phyloP scores from a whole-genome alignment of 208 protist genomes.

The Blastocrithidia nonstop region DNA sequence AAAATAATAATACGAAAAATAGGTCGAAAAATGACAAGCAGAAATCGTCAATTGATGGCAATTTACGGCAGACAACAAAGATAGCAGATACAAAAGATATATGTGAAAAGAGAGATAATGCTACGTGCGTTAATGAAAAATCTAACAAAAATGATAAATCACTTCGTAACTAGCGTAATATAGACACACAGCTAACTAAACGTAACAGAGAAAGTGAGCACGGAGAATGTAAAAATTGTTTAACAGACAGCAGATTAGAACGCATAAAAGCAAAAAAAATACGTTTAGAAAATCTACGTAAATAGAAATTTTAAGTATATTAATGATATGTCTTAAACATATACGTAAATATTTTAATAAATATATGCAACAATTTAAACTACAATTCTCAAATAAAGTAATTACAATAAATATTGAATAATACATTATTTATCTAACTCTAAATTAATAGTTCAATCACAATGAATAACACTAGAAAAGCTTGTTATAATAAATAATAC shows the following conservation, averaged over 20 bases:
- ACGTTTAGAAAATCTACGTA: slow-evolving; percentile 29
- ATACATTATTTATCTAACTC: too few relatives aligned
- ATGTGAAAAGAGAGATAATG: too few relatives aligned
- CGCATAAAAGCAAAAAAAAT: slow-evolving; percentile 60
- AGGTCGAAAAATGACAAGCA: neutral
- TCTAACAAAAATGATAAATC: slow-evolving; percentile 10
- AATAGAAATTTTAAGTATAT: slow-evolving; percentile 2
- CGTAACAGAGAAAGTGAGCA: too few relatives aligned
- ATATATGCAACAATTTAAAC: slow-evolving; percentile 3
- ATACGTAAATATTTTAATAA: neutral
- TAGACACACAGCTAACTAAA: slow-evolving; percentile 22
- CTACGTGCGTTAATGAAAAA: neutral
- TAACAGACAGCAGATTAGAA: too few relatives aligned
- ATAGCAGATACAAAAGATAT: slow-evolving; percentile 2
- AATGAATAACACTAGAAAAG: too few relatives aligned
- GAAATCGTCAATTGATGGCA: slow-evolving; percentile 7
- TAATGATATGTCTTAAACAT: neutral
- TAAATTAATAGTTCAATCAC: too few relatives aligned
- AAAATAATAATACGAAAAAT: neutral
- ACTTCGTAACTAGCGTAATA: slow-evolving; percentile 7
- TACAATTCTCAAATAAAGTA: too few relatives aligned
- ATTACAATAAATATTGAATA: too few relatives aligned
- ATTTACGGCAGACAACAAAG: slow-evolving; percentile 1
- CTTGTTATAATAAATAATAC: too few relatives aligned
- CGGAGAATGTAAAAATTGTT: too few relatives aligned